These are phyloP conservation scores for Eucalyptus pauciflora DNA, from an alignment of 345 rosid genomes.

Conservation along the genomic window DNA sequence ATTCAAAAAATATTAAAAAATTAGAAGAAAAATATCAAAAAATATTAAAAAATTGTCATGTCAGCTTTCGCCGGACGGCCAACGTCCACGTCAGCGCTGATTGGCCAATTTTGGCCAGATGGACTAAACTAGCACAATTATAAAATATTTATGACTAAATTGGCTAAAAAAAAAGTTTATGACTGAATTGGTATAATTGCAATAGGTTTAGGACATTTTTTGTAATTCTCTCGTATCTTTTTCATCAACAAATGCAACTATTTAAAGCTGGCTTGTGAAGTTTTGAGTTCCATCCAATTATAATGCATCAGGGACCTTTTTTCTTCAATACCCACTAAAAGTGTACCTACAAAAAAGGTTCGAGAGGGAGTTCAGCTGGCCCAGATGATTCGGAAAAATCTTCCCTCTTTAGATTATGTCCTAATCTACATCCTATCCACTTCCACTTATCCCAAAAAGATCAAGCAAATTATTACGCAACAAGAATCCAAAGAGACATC, in stretches of 20 bases:
- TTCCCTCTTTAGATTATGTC: background rate
- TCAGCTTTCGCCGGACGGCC: no score
- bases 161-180: no score
- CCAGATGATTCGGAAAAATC: background rate
- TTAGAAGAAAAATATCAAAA: no score
- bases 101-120: no score
- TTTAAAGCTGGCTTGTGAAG: background rate
- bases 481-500: background rate
- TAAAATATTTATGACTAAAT: no score
- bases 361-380: background rate
- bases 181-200: no score
- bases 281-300: background rate
- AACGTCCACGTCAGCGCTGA: no score
- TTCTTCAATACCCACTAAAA: background rate
- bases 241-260: background rate
- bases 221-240: no score
- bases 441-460: background rate
- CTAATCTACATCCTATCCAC: background rate
- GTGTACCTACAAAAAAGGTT: background rate
- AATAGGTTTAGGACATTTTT: no score
- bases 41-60: no score
- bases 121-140: no score
- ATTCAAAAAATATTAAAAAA: no score
- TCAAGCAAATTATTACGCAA: background rate
- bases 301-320: background rate